phyloP scores from a whole-genome alignment of 495 filamentous ascomycete species.

The Hypoxylon cercidicola region DNA sequence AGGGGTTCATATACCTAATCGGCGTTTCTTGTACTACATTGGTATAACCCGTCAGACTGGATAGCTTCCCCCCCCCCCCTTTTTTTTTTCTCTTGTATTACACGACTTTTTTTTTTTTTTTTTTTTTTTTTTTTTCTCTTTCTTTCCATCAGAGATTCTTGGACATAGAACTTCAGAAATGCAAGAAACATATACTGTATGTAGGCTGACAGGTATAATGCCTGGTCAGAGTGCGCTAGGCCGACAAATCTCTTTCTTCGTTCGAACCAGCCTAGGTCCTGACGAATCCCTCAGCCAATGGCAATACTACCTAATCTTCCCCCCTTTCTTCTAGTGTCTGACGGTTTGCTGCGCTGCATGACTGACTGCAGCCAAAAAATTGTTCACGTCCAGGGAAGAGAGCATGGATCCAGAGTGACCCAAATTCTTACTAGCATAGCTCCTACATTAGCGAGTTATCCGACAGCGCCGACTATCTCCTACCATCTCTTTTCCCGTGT shows the following conservation, averaged over 20 bases:
- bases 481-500: slow-evolving; percentile 21
- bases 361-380: slow-evolving; percentile 31
- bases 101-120: slow-evolving; percentile 6
- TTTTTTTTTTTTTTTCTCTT: neutral
- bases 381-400: slow-evolving; percentile 24
- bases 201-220: slow-evolving; percentile 4
- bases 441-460: slow-evolving; percentile 36
- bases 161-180: neutral
- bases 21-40: slow-evolving; percentile 3
- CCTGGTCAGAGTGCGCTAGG: neutral
- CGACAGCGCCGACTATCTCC: slow-evolving; percentile 18
- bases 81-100: slow-evolving; percentile 3
- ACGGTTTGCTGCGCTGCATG: slow-evolving; percentile 42
- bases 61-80: neutral
- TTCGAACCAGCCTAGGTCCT: slow-evolving; percentile 10
- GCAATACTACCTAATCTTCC: slow-evolving; percentile 17
- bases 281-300: slow-evolving; percentile 21
- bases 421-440: slow-evolving; percentile 40
- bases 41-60: slow-evolving; percentile 9
- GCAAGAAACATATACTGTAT: neutral
- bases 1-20: neutral
- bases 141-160: neutral
- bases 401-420: slow-evolving; percentile 33
- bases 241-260: slow-evolving; percentile 8
- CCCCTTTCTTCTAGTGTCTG: slow-evolving; percentile 30